A percentile compares a stretch with the other conserved stretches of the same genome.
phyloP scores from a whole-genome alignment of 176 grass and related monocot species.

The Thinopyrum elongatum region DNA sequence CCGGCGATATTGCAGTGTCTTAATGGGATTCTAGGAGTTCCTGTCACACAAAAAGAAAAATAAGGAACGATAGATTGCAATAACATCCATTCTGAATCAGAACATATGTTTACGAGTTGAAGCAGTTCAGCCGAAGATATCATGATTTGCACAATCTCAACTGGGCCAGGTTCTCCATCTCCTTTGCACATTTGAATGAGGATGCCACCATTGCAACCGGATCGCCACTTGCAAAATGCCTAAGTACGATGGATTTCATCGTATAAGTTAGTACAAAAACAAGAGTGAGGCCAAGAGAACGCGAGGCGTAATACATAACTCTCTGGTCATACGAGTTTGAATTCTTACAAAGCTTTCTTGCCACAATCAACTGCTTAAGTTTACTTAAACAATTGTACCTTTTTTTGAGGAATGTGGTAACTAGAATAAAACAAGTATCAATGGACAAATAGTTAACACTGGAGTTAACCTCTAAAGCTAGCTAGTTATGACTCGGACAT shows the following conservation, averaged over 20 bases:
- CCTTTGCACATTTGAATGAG: constrained; percentile 89
- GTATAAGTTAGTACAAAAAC: background rate
- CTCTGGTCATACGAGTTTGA: background rate
- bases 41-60: too few relatives aligned
- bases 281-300: background rate
- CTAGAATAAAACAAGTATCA: background rate
- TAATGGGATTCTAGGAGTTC: too few relatives aligned
- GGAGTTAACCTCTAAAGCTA: background rate
- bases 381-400: background rate
- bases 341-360: background rate
- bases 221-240: constrained; percentile 75
- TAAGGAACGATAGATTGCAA: background rate
- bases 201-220: constrained; percentile 80
- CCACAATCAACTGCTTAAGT: background rate
- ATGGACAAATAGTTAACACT: background rate
- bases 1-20: too few relatives aligned
- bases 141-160: constrained; percentile 83
- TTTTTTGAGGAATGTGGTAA: background rate
- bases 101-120: constrained; percentile 94
- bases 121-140: constrained; percentile 61
- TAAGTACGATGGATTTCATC: constrained; percentile 14
- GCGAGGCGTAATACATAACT: background rate
- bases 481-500: background rate
- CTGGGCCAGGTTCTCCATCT: constrained; percentile 56
- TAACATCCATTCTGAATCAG: constrained; percentile 49